Evolutionary conservation across 768 basidiomycete genomes (phyloP).

Genomic region (Termitomyces sp.): DNA sequence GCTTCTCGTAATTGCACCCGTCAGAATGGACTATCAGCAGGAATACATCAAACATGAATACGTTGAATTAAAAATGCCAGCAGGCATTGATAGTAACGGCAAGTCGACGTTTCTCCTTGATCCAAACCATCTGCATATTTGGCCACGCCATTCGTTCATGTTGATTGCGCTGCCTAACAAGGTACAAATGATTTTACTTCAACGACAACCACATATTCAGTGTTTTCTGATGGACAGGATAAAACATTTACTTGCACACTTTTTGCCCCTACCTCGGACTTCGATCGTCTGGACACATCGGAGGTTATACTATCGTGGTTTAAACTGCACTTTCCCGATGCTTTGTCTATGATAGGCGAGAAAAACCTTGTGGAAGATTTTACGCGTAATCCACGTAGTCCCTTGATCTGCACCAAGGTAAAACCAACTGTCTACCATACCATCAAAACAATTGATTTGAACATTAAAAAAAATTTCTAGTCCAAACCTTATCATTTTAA

Average conservation of each 20-base stretch:
- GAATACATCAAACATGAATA: constrained; percentile 96
- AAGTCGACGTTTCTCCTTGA: constrained; percentile 76
- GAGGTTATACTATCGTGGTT: constrained; percentile 71
- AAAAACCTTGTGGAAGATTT: constrained; percentile 74
- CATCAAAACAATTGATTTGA: constrained; percentile 18
- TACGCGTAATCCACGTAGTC: constrained; percentile 77
- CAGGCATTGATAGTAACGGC: constrained; percentile 58
- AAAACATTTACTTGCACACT: constrained; percentile 96
- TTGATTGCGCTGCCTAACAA: constrained; percentile 97
- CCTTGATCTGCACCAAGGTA: constrained; percentile 92
- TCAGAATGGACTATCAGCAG: constrained; percentile 92
- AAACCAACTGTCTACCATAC: constrained; percentile 22
- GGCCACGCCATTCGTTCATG: constrained; percentile 99
- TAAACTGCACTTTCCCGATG: constrained; percentile 80
- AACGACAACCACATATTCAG: constrained; percentile 15
- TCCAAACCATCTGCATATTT: constrained; percentile 96
- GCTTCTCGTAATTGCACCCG: constrained; percentile 17
- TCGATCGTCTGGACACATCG: constrained; percentile 60
- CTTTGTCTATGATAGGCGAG: constrained; percentile 81
- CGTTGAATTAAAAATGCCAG: constrained; percentile 93
- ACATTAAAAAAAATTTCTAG: constrained; percentile 35
- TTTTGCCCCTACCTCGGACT: constrained; percentile 79
- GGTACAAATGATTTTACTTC: constrained; percentile 43
- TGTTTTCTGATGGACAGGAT: constrained; percentile 56
- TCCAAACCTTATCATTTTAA: constrained; percentile 86